These are phyloP conservation scores for Talaromyces liani DNA, from an alignment of 495 filamentous ascomycete species.

Conservation along the genomic window DNA sequence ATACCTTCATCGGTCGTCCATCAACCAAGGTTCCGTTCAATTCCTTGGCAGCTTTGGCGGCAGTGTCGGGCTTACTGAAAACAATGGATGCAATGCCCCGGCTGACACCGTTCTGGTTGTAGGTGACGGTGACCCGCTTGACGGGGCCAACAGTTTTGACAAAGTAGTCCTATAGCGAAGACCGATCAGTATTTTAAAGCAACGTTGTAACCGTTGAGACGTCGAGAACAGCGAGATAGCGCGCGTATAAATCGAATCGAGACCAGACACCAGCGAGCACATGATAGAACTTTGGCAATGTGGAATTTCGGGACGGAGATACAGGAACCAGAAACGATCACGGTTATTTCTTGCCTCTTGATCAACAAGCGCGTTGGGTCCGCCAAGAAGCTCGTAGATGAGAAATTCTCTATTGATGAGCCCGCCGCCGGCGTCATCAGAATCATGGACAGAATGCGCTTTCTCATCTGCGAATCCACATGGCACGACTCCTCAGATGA, in stretches of 20 bases:
- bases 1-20: conserved; percentile 81
- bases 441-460: neutral
- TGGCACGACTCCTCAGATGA: neutral
- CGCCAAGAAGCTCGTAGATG: too few species aligned
- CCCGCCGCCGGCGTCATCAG: neutral
- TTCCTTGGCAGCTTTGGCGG: conserved; percentile 70
- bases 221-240: conserved; percentile 5
- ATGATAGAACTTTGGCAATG: conserved; percentile 34
- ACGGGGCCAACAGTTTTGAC: conserved; percentile 77
- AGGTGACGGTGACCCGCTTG: conserved; percentile 80
- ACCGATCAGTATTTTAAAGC: conserved; percentile 34
- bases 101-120: conserved; percentile 85
- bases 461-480: neutral
- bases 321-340: too few species aligned
- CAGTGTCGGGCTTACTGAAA: conserved; percentile 70
- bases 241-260: conserved; percentile 14
- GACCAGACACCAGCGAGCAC: conserved; percentile 62
- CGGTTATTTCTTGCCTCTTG: too few species aligned
- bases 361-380: too few species aligned
- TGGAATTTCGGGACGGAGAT: too few species aligned
- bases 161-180: conserved; percentile 85
- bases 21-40: conserved; percentile 86
- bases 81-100: conserved; percentile 78
- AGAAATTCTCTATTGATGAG: neutral
- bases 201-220: conserved; percentile 13